These are phyloP conservation scores for Calonectria henricotiae DNA, from an alignment of 2,329 filamentous ascomycete genomes.

Conservation along the genomic window DNA sequence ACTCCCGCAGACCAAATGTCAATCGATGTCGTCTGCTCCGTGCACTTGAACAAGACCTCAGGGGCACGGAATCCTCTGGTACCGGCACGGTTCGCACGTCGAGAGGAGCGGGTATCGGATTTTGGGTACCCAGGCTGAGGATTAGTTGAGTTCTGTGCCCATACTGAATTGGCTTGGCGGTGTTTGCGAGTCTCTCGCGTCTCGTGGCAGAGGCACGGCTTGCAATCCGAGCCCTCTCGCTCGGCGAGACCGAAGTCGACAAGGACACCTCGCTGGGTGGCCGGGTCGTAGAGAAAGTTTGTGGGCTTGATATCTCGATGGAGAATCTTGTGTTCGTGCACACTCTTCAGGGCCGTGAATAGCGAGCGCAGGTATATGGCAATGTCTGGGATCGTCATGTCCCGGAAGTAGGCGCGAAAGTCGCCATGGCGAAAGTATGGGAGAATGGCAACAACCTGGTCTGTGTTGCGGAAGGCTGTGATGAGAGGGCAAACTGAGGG, in stretches of 20 bases:
- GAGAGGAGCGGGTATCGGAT: slow-evolving; percentile 88
- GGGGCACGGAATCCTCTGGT: slow-evolving; percentile 96
- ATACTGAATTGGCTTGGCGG: slow-evolving; percentile 72
- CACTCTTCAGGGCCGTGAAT: slow-evolving; percentile 86
- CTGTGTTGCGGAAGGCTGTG: slow-evolving; percentile 94
- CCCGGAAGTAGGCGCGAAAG: slow-evolving; percentile 94
- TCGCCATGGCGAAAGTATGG: slow-evolving; percentile 97
- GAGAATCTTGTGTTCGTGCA: slow-evolving; percentile 88
- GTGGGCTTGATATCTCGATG: slow-evolving; percentile 98
- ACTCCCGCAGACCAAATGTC: slow-evolving; percentile 98
- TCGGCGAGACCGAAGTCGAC: slow-evolving; percentile 99
- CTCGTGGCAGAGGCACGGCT: slow-evolving; percentile 87
- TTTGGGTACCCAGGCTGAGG: slow-evolving; percentile 84
- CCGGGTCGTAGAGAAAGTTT: slow-evolving; percentile 94
- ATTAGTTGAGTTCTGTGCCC: slow-evolving; percentile 67
- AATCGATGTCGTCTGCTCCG: slow-evolving; percentile 92
- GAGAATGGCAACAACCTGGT: slow-evolving; percentile 95
- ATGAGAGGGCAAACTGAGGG: slow-evolving; percentile 94
- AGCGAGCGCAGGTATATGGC: slow-evolving; percentile 91
- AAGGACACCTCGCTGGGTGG: slow-evolving; percentile 86
- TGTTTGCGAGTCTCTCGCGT: slow-evolving; percentile 74
- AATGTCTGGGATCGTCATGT: slow-evolving; percentile 90
- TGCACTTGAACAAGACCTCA: slow-evolving; percentile 97
- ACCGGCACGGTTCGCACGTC: slow-evolving; percentile 93
- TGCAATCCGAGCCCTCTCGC: slow-evolving; percentile 82